Evolutionary conservation across 495 filamentous ascomycete species (phyloP), one percentile per base, ranked within the genome.

Genomic region (Daldinia childiae): DNA sequence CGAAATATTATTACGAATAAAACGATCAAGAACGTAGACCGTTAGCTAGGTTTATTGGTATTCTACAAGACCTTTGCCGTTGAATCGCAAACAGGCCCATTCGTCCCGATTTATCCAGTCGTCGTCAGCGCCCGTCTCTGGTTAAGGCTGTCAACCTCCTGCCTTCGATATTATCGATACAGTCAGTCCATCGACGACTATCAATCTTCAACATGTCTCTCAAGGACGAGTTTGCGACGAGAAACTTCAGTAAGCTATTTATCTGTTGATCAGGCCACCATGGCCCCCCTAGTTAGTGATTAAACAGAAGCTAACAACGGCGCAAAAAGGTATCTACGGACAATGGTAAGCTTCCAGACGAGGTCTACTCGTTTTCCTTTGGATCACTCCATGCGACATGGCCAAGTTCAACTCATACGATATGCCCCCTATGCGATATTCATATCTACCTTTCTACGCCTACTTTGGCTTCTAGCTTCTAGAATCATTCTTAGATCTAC

Each of bases 241-340:
- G 95, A 80, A 99, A 99, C 85, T 99, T 98, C 87, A 98, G 96
- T 98, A 88, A 83, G 95, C 83, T 15, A 50, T 56, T 21, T 63
- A 19, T 57, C 54, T 30, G 29, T 62, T 43, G 14, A 38, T 34
- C 36, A 60, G 56, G 55, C 59, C 29, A 41, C 21, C 36, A 11
- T 26, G 45, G 41, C 64, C 51, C 32, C 11, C 15, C 51, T 60
- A 21, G 50, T 39, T 62, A 24, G 21, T 50, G 21, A 54, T 26
- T 9, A 66, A 50, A 48, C 48, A 36, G 58, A 64, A 60, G 50
- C 64, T 75, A 58, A 78, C 60, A 54, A 66, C 32, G 48, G 62
- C 51, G 52, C 12, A 55, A 66, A 51, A 78, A 99, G 95, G 96
- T 87, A 99, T 99, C 83, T 99, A 99, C 78, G 95, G 92, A 79